These are phyloP conservation scores for Dianthus caryophyllus DNA, from an alignment of 148 eudicot genomes.

Conservation along the genomic window DNA sequence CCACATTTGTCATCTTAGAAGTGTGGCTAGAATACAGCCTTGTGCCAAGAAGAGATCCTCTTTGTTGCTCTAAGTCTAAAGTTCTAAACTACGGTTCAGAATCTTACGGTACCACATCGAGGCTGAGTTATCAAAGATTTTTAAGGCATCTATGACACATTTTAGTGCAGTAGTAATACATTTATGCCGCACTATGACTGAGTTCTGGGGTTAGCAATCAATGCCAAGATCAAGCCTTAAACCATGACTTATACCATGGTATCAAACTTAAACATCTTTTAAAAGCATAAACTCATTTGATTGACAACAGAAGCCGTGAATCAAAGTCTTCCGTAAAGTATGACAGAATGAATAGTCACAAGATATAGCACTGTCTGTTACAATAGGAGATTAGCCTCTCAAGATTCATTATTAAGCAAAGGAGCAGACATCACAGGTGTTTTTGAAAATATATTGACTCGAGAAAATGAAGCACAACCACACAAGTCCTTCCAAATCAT, in stretches of 20 bases:
- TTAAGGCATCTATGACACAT: no score
- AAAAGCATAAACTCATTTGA: not conserved
- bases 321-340: no score
- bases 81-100: not conserved
- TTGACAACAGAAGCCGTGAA: conserved; percentile 1
- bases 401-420: not conserved
- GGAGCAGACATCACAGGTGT: not conserved
- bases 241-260: no score
- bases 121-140: no score
- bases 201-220: no score
- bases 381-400: not conserved
- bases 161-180: no score
- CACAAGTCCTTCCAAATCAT: not conserved
- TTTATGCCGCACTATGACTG: no score
- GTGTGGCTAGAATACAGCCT: not conserved
- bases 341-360: no score
- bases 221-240: no score
- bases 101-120: no score
- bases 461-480: not conserved
- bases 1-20: not conserved
- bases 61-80: not conserved
- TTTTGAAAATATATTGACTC: not conserved
- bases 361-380: not conserved
- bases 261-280: not conserved
- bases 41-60: conserved; percentile 4